Evolutionary conservation across 805 yeast species (phyloP), one percentile per base, ranked within the genome.

Genomic region (Alloascoidea hylecoeti): DNA sequence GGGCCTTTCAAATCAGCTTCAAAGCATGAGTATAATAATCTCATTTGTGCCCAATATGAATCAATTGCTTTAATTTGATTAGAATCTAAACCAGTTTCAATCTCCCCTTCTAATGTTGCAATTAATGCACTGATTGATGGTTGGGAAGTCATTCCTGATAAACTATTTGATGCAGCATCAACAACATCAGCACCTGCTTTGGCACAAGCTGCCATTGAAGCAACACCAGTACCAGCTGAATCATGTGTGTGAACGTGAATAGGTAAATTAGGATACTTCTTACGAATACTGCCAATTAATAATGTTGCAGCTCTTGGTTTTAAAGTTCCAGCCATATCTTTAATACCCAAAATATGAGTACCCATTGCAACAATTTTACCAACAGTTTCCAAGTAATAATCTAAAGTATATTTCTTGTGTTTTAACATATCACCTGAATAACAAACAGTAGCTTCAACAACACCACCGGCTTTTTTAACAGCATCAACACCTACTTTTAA

Each of bases 281-380:
- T 74, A 64, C 98, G 77, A 50, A 92, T 75, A 18, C 83, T 65
- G 43, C 88, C 75, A 49, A 92, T 72, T 56, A 92, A 75, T 39
- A 78, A 48, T 37, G 69, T 74, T 35, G 98, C 98, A 44, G 98
- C 98, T 43, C 74, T 67, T 44, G 99, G 98, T 63, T 89, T 88
- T 66, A 92, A 61, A 46, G 97, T 89, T 67, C 99, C 99, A 41
- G 99, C 99, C 99, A 92, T 92, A 66, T 92, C 99, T 65, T 92
- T 92, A 57, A 92, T 92, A 64, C 96, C 98, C 50, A 92, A 69
- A 52, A 92, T 72, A 61, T 92, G 98, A 38, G 97, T 89, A 51
- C 99, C 99, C 84, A 88, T 77, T 44, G 64, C 67, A 42, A 92
- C 96, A 53, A 92, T 77, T 52, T 78, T 66, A 47, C 78, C 94